Conservation (phyloP, 208 protist species). For the Leishmania gerbilli region DNA sequence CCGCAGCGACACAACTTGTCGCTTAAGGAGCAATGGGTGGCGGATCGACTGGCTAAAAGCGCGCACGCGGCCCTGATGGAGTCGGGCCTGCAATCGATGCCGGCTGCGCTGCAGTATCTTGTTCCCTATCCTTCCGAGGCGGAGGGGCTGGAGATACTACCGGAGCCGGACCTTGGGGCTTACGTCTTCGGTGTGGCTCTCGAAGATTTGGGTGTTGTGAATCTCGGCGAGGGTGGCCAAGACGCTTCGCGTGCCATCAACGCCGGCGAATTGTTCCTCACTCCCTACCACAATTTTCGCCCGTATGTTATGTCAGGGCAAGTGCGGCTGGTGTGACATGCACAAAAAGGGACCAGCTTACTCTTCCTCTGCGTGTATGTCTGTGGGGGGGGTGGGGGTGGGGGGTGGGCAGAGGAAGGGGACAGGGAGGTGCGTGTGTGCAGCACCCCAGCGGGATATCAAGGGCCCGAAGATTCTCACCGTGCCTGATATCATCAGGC, state of each 20-base stretch:
- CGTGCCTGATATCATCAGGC: too few species aligned
- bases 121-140: slow-evolving; percentile 61
- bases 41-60: slow-evolving; percentile 65
- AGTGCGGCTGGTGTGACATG: slow-evolving; percentile 58
- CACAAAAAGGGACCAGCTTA: too few species aligned
- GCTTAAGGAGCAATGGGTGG: slow-evolving; percentile 68
- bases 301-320: slow-evolving; percentile 73
- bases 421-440: not conserved
- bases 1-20: slow-evolving; percentile 62
- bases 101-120: slow-evolving; percentile 63
- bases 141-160: slow-evolving; percentile 81
- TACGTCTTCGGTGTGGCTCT: slow-evolving; percentile 87
- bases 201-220: slow-evolving; percentile 77
- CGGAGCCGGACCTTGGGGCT: slow-evolving; percentile 60
- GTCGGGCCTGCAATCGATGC: slow-evolving; percentile 61
- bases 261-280: slow-evolving; percentile 82
- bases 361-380: not conserved
- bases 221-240: slow-evolving; percentile 69
- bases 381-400: too few species aligned
- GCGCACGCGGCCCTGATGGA: slow-evolving; percentile 43
- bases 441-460: not conserved
- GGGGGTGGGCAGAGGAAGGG: not conserved
- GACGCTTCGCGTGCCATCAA: slow-evolving; percentile 70
- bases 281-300: slow-evolving; percentile 72
- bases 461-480: not conserved